Base-by-base conservation (phyloP, 306 rosid species). In the Myrica gale region DNA sequence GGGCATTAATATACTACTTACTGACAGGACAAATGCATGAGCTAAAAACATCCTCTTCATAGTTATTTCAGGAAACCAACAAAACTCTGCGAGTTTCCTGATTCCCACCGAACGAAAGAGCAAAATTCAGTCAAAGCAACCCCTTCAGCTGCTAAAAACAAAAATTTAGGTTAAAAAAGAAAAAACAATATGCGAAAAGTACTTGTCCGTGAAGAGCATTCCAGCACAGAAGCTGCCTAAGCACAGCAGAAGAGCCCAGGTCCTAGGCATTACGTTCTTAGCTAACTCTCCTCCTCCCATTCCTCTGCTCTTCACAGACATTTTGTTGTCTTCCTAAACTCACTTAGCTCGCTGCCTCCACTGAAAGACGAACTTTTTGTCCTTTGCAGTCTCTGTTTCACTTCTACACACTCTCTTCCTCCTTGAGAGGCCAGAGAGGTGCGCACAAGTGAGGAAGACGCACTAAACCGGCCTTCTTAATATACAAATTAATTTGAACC, bases 181-280 rank as follows among this genome's bases (percentile, higher is more conserved):
- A 77, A 81, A 77, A 73, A 72, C 84, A 82, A 82, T 56, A 66
- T 76, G 73, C 71, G 37, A 71, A n/a, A 73, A 70, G 23, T 78
- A 94, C 98, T 97, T 82, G 78, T 85, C 87, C 20, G 96, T 82
- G 85, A 89, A 90, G 80, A 90, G 82, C 88, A 86, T 90, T 82
- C 96, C 96, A 44, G 97, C 93, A 84, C 84, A 90, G 84, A 94
- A 94, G 87, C 97, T 84, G 80, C 90, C 91, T 12, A 90, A 39
- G 76, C 97, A 94, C 52, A 91, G 88, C 37, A 91, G 74, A 84
- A 91, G 68, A 76, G 87, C 82, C 96, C 89, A 85, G 78, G 86
- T 90, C 80, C 88, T 88, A 15, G 86, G 78, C 21, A 94, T 16
- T 50, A 79, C 85, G 80, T 43, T 86, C 81, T 82, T 90, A 60